Evolutionary conservation across 2,329 filamentous ascomycete species (phyloP).

Genomic region (Claviceps sp.): DNA sequence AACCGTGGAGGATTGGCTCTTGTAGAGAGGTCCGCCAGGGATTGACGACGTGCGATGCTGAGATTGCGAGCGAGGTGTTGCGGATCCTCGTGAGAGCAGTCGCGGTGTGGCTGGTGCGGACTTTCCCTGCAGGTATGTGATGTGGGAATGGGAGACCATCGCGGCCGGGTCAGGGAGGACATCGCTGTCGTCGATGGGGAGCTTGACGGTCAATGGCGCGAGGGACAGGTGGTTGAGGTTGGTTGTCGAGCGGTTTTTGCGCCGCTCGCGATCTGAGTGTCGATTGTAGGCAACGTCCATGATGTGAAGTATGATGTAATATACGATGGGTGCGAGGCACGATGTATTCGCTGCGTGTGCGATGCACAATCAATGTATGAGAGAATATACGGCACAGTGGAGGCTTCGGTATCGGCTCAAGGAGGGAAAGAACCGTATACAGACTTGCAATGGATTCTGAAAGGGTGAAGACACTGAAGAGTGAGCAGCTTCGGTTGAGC

Average conservation of each 20-base stretch:
- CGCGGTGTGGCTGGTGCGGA: constrained; percentile 52
- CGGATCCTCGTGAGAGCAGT: constrained; percentile 41
- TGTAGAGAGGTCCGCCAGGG: constrained; percentile 28
- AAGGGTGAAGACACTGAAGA: neutral
- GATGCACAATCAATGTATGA: too few relatives aligned
- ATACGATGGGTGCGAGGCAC: neutral
- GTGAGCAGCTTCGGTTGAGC: too few relatives aligned
- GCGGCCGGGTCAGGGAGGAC: constrained; percentile 25
- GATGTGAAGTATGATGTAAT: neutral
- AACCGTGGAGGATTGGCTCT: constrained; percentile 51
- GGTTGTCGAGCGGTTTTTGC: constrained; percentile 44
- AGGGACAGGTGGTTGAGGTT: constrained; percentile 48
- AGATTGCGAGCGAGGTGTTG: constrained; percentile 34
- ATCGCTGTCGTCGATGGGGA: constrained; percentile 43
- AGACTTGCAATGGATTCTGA: neutral
- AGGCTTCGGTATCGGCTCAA: too few relatives aligned
- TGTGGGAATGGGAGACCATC: constrained; percentile 14
- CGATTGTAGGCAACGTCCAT: constrained; percentile 50
- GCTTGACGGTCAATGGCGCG: constrained; percentile 48
- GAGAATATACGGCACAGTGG: too few relatives aligned
- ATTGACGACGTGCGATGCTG: constrained; percentile 28
- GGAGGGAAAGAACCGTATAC: too few relatives aligned
- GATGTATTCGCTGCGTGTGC: too few relatives aligned
- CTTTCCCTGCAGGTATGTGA: constrained; percentile 46
- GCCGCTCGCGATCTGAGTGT: constrained; percentile 41